Base-by-base conservation (phyloP, 768 basidiomycete genomes). In the Lactarius psammicola region DNA sequence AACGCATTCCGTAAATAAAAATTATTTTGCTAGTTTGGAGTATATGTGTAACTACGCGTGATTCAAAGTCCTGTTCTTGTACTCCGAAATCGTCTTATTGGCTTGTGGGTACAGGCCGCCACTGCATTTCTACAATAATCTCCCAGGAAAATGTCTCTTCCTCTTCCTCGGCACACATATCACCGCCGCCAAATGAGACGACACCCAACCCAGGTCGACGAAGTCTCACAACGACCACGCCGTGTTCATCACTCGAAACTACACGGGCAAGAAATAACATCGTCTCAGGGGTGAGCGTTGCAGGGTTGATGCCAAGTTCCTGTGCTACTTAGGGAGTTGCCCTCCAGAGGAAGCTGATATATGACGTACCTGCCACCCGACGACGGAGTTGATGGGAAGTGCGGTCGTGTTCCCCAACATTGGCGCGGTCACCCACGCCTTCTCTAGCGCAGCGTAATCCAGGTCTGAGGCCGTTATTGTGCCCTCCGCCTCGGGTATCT, bases 301-400 rank as follows among this genome's bases (percentile, higher is more conserved):
- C 71, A 0, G 84, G 84, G 68, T 88, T 83, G 58, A 90, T 80
- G 0, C 78, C 84, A 2, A 90, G 80, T 6, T 74, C 81, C 88
- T 90, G 69, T 33, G 23, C 26, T 34, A 10, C n/a, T 28, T 53
- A 28, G 58, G 56, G 17, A 33, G 59, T n/a, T 1, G 2, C 10
- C n/a, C 36, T 6, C 68, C 42, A 61, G 56, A 18, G 42, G 36
- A 18, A 33, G 31, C 23, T 60, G 15, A 15, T 26, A 38, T n/a
- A 55, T 26, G 18, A 61, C 53, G 38, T 31, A 77, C 77, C 75
- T 74, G 77, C 77, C 77, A 78, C 15, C 71, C 77, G 20, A 78
- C 69, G 2, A 75, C 46, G 33, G 61, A 55, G 6, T 74, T 76
- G 18, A 65, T 42, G 20, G 54, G 33, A 31, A 76, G 58, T 30